Percentiles rank a stretch among this genome's conserved stretches.
Evolutionary conservation across 23 red algal genomes (phyloP).

Genomic region (Agarophyton chilense): DNA sequence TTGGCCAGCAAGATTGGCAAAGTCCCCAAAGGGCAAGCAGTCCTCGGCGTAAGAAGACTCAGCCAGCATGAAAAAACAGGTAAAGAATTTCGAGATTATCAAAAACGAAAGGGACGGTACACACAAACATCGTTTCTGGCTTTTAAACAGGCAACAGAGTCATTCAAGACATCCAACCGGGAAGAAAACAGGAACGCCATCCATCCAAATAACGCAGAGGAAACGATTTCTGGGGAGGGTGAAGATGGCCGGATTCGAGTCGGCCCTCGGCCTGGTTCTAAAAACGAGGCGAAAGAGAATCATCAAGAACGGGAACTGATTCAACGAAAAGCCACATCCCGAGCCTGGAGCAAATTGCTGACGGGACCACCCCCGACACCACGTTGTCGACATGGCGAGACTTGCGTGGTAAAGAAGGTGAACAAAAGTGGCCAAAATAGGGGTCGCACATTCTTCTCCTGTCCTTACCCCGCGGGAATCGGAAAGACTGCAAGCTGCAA

Average conservation of each 20-base stretch:
- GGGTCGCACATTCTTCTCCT: conserved; percentile 59
- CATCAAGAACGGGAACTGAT: neutral
- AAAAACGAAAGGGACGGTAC: conserved; percentile 15
- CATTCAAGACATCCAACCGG: neutral
- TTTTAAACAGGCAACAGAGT: neutral
- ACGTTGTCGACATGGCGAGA: conserved; percentile 47
- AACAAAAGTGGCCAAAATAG: conserved; percentile 60
- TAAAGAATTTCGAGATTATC: neutral
- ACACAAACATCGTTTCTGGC: conserved; percentile 14
- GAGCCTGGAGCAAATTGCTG: conserved; percentile 44
- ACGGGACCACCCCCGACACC: conserved; percentile 58
- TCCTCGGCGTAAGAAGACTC: neutral
- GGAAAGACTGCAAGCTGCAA: conserved; percentile 40
- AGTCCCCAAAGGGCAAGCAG: neutral
- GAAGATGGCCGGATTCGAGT: neutral
- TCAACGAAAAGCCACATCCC: neutral
- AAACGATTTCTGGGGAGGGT: neutral
- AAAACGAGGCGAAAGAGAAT: neutral
- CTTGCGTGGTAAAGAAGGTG: conserved; percentile 54
- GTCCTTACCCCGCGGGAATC: conserved; percentile 30
- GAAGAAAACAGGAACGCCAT: neutral
- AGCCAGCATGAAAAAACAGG: neutral
- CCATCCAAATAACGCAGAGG: neutral
- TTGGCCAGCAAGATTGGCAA: neutral
- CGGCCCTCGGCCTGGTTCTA: neutral